Evolutionary conservation across 2,329 filamentous ascomycete species (phyloP).

Genomic region (Ophiostoma quercus): DNA sequence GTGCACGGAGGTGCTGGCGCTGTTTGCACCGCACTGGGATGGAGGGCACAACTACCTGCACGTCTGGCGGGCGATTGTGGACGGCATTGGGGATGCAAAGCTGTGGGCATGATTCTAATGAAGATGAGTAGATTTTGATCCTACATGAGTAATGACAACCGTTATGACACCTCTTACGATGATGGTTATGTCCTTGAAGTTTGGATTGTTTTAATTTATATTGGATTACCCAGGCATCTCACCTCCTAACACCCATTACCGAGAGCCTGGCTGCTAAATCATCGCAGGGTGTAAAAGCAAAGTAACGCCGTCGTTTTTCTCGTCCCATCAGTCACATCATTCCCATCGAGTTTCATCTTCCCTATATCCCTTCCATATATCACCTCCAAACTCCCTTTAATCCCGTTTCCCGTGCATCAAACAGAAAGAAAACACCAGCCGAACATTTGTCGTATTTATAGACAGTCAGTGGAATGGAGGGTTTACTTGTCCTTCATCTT

Average conservation of each 20-base stretch:
- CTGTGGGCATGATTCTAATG: not conserved
- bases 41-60: not conserved
- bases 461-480: not conserved
- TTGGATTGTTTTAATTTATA: not conserved
- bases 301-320: not conserved
- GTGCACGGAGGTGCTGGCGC: not conserved
- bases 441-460: not conserved
- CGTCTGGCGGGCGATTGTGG: not conserved
- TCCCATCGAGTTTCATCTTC: not conserved
- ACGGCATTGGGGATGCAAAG: not conserved
- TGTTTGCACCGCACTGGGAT: slow-evolving; percentile 3
- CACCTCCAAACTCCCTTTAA: not conserved
- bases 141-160: not conserved
- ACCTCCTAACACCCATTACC: not conserved
- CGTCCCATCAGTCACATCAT: not conserved
- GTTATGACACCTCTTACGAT: not conserved
- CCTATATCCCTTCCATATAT: not conserved
- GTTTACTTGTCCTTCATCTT: not conserved
- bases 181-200: too few relatives aligned
- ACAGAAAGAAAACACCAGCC: not conserved
- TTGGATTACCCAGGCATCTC: not conserved
- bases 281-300: not conserved
- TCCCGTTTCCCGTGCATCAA: not conserved
- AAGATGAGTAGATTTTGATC: too few relatives aligned
- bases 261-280: not conserved